Conservation (phyloP, 2,329 filamentous ascomycete species). For the Apiospora aurea region DNA sequence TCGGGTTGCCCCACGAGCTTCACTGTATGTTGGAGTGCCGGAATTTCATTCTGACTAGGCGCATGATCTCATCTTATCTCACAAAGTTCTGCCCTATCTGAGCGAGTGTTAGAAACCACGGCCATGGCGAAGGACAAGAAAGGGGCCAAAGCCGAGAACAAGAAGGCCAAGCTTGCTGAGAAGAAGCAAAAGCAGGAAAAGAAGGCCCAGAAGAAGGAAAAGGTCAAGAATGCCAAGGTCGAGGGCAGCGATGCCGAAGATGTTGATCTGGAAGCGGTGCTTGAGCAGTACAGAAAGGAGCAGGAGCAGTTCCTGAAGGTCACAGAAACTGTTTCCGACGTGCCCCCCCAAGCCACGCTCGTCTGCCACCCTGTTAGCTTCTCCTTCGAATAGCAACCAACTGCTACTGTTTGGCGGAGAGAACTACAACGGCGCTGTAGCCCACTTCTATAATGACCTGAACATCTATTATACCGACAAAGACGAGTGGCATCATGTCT, state of each 20-base stretch:
- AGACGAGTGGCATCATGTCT: conserved; percentile 91
- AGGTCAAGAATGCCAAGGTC: conserved; percentile 71
- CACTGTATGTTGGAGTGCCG: neutral
- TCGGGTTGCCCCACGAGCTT: neutral
- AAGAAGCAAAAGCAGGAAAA: conserved; percentile 83
- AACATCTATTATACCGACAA: conserved; percentile 78
- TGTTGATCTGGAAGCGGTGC: conserved; percentile 88
- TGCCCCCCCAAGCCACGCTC: conserved; percentile 75
- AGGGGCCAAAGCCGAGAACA: conserved; percentile 46
- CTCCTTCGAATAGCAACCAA: conserved; percentile 85
- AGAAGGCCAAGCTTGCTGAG: conserved; percentile 60
- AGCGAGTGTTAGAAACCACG: neutral
- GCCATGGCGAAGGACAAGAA: conserved; percentile 56
- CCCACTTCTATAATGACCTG: conserved; percentile 73
- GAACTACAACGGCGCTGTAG: conserved; percentile 91
- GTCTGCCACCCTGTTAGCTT: conserved; percentile 83
- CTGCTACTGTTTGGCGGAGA: conserved; percentile 93
- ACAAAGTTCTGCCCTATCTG: neutral
- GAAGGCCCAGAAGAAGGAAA: conserved; percentile 87
- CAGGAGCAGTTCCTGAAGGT: conserved; percentile 95
- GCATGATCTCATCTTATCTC: neutral
- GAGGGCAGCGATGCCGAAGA: conserved; percentile 91
- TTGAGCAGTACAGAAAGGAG: conserved; percentile 90
- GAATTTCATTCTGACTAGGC: neutral
- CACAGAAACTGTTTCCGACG: conserved; percentile 76